These are phyloP conservation scores for Glomus cerebriforme DNA, from an alignment of 192 early-diverging fungal species.

Conservation along the genomic window DNA sequence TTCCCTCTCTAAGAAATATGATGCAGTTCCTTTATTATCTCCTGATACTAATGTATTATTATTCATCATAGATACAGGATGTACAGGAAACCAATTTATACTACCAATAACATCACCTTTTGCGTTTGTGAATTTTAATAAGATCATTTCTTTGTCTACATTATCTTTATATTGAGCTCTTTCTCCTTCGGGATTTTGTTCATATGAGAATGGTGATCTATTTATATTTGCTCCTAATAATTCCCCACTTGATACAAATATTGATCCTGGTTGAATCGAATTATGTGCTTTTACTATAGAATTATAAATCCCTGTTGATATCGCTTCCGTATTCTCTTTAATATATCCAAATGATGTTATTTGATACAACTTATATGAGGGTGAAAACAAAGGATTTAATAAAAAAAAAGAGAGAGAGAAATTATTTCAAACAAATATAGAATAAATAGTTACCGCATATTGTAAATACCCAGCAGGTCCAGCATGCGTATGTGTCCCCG, in stretches of 20 bases:
- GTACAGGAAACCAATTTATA: constrained; percentile 41
- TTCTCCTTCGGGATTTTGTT: constrained; percentile 37
- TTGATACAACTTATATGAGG: neutral
- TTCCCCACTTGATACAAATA: constrained; percentile 28
- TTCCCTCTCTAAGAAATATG: constrained; percentile 32
- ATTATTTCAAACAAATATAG: neutral
- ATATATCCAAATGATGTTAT: constrained; percentile 31
- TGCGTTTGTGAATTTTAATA: constrained; percentile 29
- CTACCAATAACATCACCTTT: constrained; percentile 31
- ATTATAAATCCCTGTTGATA: constrained; percentile 34
- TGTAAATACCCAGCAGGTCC: constrained; percentile 41
- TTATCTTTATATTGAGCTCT: constrained; percentile 31
- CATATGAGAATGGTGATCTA: constrained; percentile 35
- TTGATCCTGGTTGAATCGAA: constrained; percentile 16
- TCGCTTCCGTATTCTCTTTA: constrained; percentile 35
- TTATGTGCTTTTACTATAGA: constrained; percentile 39
- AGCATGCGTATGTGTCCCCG: constrained; percentile 39
- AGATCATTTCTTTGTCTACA: constrained; percentile 38
- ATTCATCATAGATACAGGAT: constrained; percentile 37
- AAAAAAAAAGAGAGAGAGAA: no score
- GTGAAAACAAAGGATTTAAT: neutral
- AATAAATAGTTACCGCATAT: constrained; percentile 33
- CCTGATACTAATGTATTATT: constrained; percentile 37
- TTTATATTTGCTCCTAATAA: constrained; percentile 39
- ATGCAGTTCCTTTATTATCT: constrained; percentile 42